These are phyloP conservation scores for Penicillium sp. DNA, from an alignment of 2,329 filamentous ascomycete species.

Conservation along the genomic window DNA sequence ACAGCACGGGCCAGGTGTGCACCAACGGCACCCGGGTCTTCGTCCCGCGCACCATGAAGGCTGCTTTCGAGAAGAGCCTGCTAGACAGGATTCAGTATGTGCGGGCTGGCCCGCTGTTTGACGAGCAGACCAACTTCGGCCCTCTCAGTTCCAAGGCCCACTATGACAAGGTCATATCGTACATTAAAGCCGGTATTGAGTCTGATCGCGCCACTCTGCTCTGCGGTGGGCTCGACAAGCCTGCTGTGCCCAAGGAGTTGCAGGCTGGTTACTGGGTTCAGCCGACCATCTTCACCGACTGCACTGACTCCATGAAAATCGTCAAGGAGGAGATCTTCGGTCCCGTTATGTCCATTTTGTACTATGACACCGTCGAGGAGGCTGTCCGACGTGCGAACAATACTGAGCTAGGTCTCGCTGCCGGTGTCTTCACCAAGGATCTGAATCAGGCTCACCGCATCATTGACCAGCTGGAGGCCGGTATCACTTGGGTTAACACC, in stretches of 20 bases:
- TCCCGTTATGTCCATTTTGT: conserved; percentile 76
- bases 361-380: conserved; percentile 67
- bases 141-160: conserved; percentile 73
- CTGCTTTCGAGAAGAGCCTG: conserved; percentile 64
- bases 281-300: conserved; percentile 82
- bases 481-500: conserved; percentile 89
- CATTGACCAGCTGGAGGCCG: conserved; percentile 68
- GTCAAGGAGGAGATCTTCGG: conserved; percentile 83
- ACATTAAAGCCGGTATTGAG: conserved; percentile 71
- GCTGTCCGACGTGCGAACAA: conserved; percentile 69
- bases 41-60: conserved; percentile 63
- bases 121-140: conserved; percentile 73
- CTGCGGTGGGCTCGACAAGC: conserved; percentile 63
- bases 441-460: conserved; percentile 70
- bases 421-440: conserved; percentile 76
- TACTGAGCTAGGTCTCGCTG: conserved; percentile 74
- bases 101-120: conserved; percentile 68
- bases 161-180: conserved; percentile 70
- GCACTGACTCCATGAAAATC: conserved; percentile 76
- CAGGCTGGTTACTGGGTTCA: conserved; percentile 74
- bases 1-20: conserved; percentile 85
- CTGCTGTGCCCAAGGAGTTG: conserved; percentile 52
- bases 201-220: conserved; percentile 70
- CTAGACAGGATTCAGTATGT: conserved; percentile 67
- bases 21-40: conserved; percentile 90